These are phyloP conservation scores for Capniomyces stellatus DNA, from an alignment of 371 early-diverging fungal species.

Conservation along the genomic window DNA sequence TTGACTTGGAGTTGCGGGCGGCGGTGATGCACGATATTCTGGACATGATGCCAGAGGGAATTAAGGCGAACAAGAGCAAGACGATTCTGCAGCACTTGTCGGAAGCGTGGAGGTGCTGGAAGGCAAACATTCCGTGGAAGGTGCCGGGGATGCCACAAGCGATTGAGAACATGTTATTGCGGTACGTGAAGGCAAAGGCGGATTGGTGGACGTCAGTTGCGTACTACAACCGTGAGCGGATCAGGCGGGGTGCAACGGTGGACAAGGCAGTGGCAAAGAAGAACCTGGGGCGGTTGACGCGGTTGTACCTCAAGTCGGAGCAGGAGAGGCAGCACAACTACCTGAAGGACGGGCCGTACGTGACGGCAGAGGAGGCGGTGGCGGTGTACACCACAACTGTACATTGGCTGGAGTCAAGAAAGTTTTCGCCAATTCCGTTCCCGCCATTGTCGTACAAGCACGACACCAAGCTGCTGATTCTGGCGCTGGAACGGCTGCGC, in stretches of 20 bases:
- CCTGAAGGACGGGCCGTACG: conserved; percentile 94
- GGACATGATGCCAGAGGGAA: conserved; percentile 97
- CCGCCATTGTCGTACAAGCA: conserved; percentile 98
- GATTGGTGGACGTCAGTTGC: conserved; percentile 99
- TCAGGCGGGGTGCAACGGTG: conserved; percentile 96
- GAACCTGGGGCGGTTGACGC: conserved; percentile 94
- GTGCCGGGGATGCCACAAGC: conserved; percentile 95
- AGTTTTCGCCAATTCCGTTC: conserved; percentile 96
- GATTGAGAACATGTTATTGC: conserved; percentile 94
- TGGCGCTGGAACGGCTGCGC: conserved; percentile 89
- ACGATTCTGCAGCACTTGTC: conserved; percentile 92
- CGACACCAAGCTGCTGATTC: conserved; percentile 87
- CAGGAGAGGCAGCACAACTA: conserved; percentile 98
- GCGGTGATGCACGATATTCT: conserved; percentile 94
- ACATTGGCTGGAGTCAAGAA: conserved; percentile 95
- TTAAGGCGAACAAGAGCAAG: conserved; percentile 86
- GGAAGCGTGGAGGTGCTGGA: conserved; percentile 96
- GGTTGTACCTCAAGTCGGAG: conserved; percentile 97
- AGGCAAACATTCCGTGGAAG: conserved; percentile 98
- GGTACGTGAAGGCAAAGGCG: conserved; percentile 96
- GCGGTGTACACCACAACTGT: conserved; percentile 94
- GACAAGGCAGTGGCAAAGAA: conserved; percentile 97
- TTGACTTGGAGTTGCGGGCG: conserved; percentile 92
- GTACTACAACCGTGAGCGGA: conserved; percentile 96
- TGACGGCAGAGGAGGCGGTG: conserved; percentile 92